A percentile compares a stretch with the other conserved stretches of the same genome.
Evolutionary conservation across 1,284 basidiomycete genomes (phyloP).

Genomic region (Leccinum pallidistipes): DNA sequence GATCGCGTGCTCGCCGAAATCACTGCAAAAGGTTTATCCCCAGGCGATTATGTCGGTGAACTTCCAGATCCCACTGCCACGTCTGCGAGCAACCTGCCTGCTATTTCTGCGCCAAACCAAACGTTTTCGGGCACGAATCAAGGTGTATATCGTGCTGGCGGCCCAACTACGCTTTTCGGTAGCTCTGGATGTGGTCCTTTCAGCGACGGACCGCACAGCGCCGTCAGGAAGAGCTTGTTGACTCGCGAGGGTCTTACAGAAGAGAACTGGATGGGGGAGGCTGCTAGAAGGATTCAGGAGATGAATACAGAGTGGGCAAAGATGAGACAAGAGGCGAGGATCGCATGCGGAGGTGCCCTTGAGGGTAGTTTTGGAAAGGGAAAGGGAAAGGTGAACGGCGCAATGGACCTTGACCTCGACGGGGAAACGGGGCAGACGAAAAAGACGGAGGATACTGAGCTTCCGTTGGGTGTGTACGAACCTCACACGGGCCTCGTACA

Average conservation of each 20-base stretch:
- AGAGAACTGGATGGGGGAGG: constrained; percentile 89
- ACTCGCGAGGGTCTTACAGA: constrained; percentile 73
- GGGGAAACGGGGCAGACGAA: constrained; percentile 36
- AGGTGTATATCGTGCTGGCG: constrained; percentile 79
- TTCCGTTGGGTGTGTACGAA: constrained; percentile 68
- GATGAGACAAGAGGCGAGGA: constrained; percentile 60
- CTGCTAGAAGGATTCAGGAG: constrained; percentile 63
- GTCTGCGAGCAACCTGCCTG: constrained; percentile 42
- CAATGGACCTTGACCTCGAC: constrained; percentile 23
- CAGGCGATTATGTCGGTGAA: constrained; percentile 78
- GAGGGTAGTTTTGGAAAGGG: constrained; percentile 30
- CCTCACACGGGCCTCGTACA: constrained; percentile 68
- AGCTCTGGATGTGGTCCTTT: constrained; percentile 81
- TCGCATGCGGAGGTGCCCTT: constrained; percentile 43
- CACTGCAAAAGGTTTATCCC: constrained; percentile 66
- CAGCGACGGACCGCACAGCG: constrained; percentile 78
- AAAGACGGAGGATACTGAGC: constrained; percentile 34
- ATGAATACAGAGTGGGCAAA: constrained; percentile 63
- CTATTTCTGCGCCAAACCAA: constrained; percentile 36
- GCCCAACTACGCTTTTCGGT: constrained; percentile 87
- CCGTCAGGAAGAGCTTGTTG: constrained; percentile 70
- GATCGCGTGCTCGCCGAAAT: constrained; percentile 74
- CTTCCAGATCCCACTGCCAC: constrained; percentile 64
- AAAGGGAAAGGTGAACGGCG: constrained; percentile 29
- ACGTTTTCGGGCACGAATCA: constrained; percentile 43